These are phyloP conservation scores for Ustilago curta DNA, from an alignment of 1,284 basidiomycete genomes.

Conservation along the genomic window DNA sequence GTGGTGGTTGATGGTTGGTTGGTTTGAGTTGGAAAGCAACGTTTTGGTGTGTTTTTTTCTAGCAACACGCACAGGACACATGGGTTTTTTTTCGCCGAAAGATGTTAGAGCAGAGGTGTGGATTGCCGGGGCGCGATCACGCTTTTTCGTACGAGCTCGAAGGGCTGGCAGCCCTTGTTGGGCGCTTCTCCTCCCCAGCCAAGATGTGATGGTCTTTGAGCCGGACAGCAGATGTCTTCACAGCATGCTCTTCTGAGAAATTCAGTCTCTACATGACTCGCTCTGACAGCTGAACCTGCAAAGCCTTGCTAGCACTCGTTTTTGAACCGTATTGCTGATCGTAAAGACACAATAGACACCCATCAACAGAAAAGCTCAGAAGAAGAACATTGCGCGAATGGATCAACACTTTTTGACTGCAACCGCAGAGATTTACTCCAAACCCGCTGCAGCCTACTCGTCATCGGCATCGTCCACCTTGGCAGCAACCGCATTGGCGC, in stretches of 20 bases:
- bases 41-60: background rate
- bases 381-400: no score
- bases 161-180: background rate
- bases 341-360: no score
- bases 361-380: no score
- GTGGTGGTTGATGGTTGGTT: slow-evolving; percentile 10
- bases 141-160: background rate
- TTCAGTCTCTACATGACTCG: no score
- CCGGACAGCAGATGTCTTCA: no score
- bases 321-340: no score
- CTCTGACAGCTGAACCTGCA: no score
- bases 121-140: background rate
- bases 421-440: no score
- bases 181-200: no score
- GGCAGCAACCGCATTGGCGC: slow-evolving; percentile 50
- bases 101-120: background rate
- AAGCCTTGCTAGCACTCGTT: no score
- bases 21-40: slow-evolving; percentile 14
- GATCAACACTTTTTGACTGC: background rate
- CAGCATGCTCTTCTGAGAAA: no score
- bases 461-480: slow-evolving; percentile 52
- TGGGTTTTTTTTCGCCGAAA: background rate
- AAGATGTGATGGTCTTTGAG: no score
- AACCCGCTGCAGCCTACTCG: slow-evolving; percentile 12
- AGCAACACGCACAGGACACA: slow-evolving; percentile 1